Conservation (phyloP, 176 grass and related monocot genomes). For the Sorghum bicolor region Sorghum_bicolor_NCBIv3 NC_012872.2:60694501-60695000, state of each 20-base stretch:
- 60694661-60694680: neutral
- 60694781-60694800: conserved; percentile 37
- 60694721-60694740: too few relatives aligned
- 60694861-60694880: conserved; percentile 12
- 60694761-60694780: conserved; percentile 1
- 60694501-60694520: neutral
- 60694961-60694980: conserved; percentile 22
- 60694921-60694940: conserved; percentile 33
- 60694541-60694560: neutral
- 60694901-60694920: conserved; percentile 36
- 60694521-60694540: too few relatives aligned
- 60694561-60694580: neutral
- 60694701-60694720: neutral
- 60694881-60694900: conserved; percentile 11
- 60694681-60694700: neutral
- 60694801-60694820: conserved; percentile 48
- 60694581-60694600: conserved; percentile 77
- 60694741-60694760: too few relatives aligned
- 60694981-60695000: conserved; percentile 23
- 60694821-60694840: conserved; percentile 47
- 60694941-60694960: conserved; percentile 38
- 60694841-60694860: conserved; percentile 52
- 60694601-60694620: conserved; percentile 58
- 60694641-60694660: conserved; percentile 44
- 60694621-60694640: conserved; percentile 28